Base-by-base conservation (phyloP, 2,329 filamentous ascomycete genomes). In the Colletotrichum liriopes region DNA sequence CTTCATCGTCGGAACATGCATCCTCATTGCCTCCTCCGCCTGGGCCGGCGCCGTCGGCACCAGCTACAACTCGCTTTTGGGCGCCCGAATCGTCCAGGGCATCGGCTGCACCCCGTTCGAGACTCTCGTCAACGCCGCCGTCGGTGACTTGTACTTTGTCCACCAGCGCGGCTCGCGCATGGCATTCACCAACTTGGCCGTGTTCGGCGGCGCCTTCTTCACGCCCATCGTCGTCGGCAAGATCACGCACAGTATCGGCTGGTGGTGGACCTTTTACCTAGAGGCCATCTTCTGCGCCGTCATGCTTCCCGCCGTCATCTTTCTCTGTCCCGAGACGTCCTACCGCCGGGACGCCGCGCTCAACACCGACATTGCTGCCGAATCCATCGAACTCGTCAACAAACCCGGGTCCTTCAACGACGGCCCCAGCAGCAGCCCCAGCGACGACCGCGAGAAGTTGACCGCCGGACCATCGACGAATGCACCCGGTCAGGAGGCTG, bases 201-300 rank as follows among this genome's bases (percentile, higher is more conserved):
- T 91, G 76, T 87, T 92, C 82, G 83, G 87, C 72, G 86, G 88
- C 55, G 84, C 86, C 67, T 89, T 90, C 77, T 86, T 89, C 77
- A 98, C 96, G 0, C 96, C 96, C 0, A 94, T 98, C n/a, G 84
- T 98, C 32, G 95, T 95, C 1, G 95, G 95, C 45, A 95, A 94
- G 82, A 95, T 98, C 77, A 94, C 94, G 3, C 83, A 89, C 59
- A 85, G 86, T 0, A 86, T 97, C 61, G 91, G 91, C n/a, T 97
- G 94, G 92, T 84, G 89, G 79, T 98, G 94, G 95, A 93, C 92
- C 0, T 98, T 98, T 79, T 94, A 95, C 81, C 89, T 98, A 52
- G 90, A 97, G 18, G 90, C 94, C 71, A 98, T 98, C 75, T 97
- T 98, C 82, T 88, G 91, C 55, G 94, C 87, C 5, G 86, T 85